Evolutionary conservation across 805 yeast genomes (phyloP), one percentile per base, ranked within the genome.

Genomic region (Lipomyces yamadae): DNA sequence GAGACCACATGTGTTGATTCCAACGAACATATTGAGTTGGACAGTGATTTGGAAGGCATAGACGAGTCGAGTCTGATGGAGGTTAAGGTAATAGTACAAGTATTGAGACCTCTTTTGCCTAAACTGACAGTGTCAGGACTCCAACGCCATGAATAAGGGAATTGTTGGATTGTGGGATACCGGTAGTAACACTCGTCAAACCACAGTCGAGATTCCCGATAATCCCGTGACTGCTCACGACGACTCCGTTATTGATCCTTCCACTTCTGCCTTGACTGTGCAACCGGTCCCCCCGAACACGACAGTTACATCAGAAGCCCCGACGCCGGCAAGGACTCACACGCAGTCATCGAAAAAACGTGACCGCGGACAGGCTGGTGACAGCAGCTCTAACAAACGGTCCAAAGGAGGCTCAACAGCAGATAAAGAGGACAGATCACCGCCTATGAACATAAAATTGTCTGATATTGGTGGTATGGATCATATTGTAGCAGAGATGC

Each of bases 381-480:
- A 78, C 57, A 81, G 79, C 63, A 77, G 78, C 68, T 69, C 82
- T 1, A 84, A 84, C 74, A 87, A 88, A 73, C 78, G 89, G 74
- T 70, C 85, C 4, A 86, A 85, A 69, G 86, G 83, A 7, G 62
- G 78, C 2, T 72, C 64, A 15, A 45, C 62, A 11, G 81, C 66
- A 83, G 83, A 68, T 89, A 87, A 73, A 84, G 90, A 78, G 79
- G 88, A 13, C 90, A 92, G 48, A 61, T 67, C 67, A 10, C 75
- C 75, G 54, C 73, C 77, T 15, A 96, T 97, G 29, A 79, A 84
- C 1, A 78, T 87, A 0, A 85, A 88, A 2, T 79, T 95, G 35
- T 81, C 89, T 3, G 87, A 92, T 39, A 79, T 95, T 13, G 99
- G 99, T 34, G 99, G 99, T 1, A 85, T 95, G 79, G 96, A 89